phyloP scores from a whole-genome alignment of 1,284 basidiomycete genomes.

The Fomes fomentarius region DNA sequence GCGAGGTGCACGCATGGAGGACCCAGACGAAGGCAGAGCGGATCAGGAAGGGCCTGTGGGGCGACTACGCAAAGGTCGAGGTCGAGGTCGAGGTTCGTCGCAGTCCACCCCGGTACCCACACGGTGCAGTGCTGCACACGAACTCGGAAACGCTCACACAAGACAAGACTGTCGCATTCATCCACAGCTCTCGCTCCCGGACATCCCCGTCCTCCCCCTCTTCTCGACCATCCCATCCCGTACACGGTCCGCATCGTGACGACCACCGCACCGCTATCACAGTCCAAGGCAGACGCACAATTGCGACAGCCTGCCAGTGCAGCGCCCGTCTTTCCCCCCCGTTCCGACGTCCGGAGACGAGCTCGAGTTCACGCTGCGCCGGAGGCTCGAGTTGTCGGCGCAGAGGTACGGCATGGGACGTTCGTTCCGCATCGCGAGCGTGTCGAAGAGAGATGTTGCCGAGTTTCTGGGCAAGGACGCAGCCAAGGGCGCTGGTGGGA shows the following conservation, averaged over 20 bases:
- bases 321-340: neutral
- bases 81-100: slow-evolving; percentile 10
- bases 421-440: no score
- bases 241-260: slow-evolving; percentile 12
- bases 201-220: slow-evolving; percentile 9
- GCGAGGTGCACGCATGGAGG: slow-evolving; percentile 7
- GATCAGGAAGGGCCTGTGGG: slow-evolving; percentile 28
- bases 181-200: slow-evolving; percentile 20
- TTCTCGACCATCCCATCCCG: slow-evolving; percentile 16
- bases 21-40: slow-evolving; percentile 6
- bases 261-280: slow-evolving; percentile 8
- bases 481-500: no score
- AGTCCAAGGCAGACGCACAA: neutral
- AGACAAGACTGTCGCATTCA: neutral
- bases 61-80: slow-evolving; percentile 22
- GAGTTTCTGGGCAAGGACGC: no score
- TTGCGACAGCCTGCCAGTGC: neutral
- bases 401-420: no score
- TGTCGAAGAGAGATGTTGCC: no score
- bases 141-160: no score
- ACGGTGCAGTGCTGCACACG: no score
- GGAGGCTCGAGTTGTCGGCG: no score
- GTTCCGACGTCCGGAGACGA: no score
- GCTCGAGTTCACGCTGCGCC: no score
- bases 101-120: neutral